Percentiles rank a stretch among this genome's conserved stretches.
Conservation (phyloP, 2,329 filamentous ascomycete genomes). For the Venturia pyrina region DNA sequence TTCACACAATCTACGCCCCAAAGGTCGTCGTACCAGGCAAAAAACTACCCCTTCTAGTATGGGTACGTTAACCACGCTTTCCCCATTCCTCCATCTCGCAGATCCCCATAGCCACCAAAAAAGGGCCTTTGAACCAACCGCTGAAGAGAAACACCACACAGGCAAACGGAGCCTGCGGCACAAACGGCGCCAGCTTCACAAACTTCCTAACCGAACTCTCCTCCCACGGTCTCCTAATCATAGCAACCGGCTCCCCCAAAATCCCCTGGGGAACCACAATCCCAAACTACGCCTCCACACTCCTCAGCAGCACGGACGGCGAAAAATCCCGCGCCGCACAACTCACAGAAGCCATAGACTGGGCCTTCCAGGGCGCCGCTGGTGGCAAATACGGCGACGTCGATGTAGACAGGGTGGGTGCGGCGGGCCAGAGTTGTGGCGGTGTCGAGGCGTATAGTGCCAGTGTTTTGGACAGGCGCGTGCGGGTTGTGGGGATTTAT, state of each 20-base stretch:
- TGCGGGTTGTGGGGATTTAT: constrained; percentile 12
- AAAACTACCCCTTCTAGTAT: constrained; percentile 11
- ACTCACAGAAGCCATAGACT: constrained; percentile 12
- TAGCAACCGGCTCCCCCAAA: constrained; percentile 7
- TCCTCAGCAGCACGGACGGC: background rate
- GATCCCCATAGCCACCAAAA: background rate
- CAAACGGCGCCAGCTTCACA: constrained; percentile 7
- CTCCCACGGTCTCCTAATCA: constrained; percentile 6
- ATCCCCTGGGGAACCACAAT: background rate
- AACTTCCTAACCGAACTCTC: constrained; percentile 14
- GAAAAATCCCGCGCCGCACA: background rate
- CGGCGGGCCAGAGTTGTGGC: constrained; percentile 12
- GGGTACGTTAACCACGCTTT: background rate
- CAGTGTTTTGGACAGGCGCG: constrained; percentile 3
- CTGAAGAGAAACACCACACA: background rate
- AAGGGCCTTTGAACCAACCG: background rate
- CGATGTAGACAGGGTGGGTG: constrained; percentile 4
- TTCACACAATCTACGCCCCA: constrained; percentile 12
- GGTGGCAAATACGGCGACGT: constrained; percentile 10
- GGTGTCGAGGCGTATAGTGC: constrained; percentile 12
- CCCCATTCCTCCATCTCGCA: too few relatives aligned
- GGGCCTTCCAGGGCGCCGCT: constrained; percentile 9
- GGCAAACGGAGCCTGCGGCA: constrained; percentile 11
- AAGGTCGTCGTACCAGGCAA: background rate
- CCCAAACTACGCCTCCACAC: background rate